Evolutionary conservation across 345 rosid species (phyloP).

Genomic region (Arabis alpina): DNA sequence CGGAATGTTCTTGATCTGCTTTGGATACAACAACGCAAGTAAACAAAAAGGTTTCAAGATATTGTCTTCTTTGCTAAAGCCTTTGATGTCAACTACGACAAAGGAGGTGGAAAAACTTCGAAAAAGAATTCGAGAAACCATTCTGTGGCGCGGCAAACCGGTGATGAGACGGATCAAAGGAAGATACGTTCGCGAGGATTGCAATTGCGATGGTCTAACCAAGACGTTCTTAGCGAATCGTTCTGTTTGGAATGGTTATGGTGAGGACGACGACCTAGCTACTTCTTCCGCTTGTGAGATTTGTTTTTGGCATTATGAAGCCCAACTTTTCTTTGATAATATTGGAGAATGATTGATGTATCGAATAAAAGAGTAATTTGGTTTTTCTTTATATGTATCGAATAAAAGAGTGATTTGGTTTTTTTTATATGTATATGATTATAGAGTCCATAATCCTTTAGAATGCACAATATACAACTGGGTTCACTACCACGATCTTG

Average conservation of each 20-base stretch:
- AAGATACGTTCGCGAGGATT: neutral
- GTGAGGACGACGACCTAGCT: neutral
- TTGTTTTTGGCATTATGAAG: too few species aligned
- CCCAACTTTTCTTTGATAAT: too few species aligned
- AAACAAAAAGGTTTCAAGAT: too few species aligned
- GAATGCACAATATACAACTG: neutral
- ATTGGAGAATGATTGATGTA: neutral
- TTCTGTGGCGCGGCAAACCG: neutral
- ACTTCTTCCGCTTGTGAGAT: too few species aligned
- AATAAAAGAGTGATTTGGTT: too few species aligned
- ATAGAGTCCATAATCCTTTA: slow-evolving; percentile 29
- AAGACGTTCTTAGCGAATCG: neutral
- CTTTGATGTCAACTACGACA: neutral
- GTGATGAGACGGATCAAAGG: slow-evolving; percentile 20
- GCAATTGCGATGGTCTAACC: slow-evolving; percentile 29
- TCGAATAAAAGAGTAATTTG: neutral
- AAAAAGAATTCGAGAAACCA: neutral
- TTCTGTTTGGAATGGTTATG: neutral
- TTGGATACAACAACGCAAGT: too few species aligned
- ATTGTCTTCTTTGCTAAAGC: too few species aligned
- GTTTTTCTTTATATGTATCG: neutral
- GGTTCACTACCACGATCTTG: neutral
- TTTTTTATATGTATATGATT: too few species aligned
- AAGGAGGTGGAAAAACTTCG: neutral
- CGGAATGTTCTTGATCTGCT: slow-evolving; percentile 3